Conservation (phyloP, 495 filamentous ascomycete species). For the Xylaria flabelliformis region DNA sequence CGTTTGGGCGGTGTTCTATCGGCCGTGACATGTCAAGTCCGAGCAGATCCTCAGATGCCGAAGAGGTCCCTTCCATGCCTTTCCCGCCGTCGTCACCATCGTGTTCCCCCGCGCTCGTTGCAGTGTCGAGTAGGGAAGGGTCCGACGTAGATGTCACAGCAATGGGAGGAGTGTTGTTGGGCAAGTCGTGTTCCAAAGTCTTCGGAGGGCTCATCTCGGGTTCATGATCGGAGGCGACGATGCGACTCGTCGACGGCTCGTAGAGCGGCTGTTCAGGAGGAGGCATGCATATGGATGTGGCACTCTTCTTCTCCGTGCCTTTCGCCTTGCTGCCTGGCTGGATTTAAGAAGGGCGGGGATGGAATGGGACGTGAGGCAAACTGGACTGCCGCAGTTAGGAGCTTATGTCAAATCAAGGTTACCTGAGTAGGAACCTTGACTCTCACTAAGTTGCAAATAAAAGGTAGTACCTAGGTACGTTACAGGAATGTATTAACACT, state of each 20-base stretch:
- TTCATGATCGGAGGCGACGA: slow-evolving; percentile 38
- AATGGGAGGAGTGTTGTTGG: slow-evolving; percentile 32
- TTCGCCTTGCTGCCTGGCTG: background rate
- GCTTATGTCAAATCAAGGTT: background rate
- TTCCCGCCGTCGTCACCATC: slow-evolving; percentile 21
- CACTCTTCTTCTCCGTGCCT: background rate
- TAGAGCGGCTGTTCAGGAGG: slow-evolving; percentile 36
- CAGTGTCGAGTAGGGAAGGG: slow-evolving; percentile 22
- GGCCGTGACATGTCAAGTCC: background rate
- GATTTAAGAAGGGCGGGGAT: background rate
- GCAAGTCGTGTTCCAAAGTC: slow-evolving; percentile 25
- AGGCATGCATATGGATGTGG: slow-evolving; percentile 36
- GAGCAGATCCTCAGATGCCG: background rate
- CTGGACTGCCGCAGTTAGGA: background rate
- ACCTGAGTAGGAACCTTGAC: background rate
- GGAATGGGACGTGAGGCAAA: background rate
- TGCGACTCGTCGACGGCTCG: slow-evolving; percentile 34
- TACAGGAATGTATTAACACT: background rate
- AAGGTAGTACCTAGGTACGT: background rate
- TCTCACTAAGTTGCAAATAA: background rate
- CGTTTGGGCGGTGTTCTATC: background rate
- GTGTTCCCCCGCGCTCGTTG: background rate
- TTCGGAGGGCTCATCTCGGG: slow-evolving; percentile 42
- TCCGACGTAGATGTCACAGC: slow-evolving; percentile 24
- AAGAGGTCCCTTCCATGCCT: slow-evolving; percentile 11